Base-by-base conservation (phyloP, 1,139 yeast genomes). In the Kodamaea derodonti region DNA sequence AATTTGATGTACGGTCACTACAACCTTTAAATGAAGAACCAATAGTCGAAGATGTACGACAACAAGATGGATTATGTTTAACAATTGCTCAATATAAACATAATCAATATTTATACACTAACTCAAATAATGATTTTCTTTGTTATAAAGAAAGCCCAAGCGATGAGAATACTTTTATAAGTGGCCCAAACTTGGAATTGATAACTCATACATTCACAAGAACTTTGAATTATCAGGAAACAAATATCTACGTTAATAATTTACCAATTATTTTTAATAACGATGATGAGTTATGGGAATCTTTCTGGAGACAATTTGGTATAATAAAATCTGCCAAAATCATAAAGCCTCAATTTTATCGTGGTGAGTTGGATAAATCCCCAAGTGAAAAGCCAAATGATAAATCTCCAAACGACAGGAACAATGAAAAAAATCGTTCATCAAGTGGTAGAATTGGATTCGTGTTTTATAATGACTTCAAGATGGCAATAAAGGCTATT, bases 191-290 rank as follows among this genome's bases (percentile, higher is more conserved):
- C 16, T 34, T 38, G n/a, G 38, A 36, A 11, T 23, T 34, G 10
- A 18, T 36, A 6, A 33, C 36, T 4, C 36, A 35, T 11, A 24
- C 47, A 32, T 54, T 58, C 36, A 34, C 51, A 34, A 48, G 51
- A 36, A 44, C 44, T 30, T 44, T 53, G 29, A 67, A 68, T 43
- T 67, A 62, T 45, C 84, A 78, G 51, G 82, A 76, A 46, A 74
- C 83, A 2, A 78, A 78, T 48, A 61, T 78, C 29, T 78, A 78
- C 47, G 75, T 78, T 14, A 75, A 70, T 38, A 75, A 75, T 45
- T 56, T 78, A 25, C 72, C 82, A 0, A 48, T 62, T 4, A 42
- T 61, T 5, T 67, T 72, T 34, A 65, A 62, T 20, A 65, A 67
- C 41, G 50, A 67, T 40, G 73, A 68, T 47, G 43, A 40, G 8